phyloP scores from a whole-genome alignment of 768 basidiomycete genomes.

The Lentinula detonsa region DNA sequence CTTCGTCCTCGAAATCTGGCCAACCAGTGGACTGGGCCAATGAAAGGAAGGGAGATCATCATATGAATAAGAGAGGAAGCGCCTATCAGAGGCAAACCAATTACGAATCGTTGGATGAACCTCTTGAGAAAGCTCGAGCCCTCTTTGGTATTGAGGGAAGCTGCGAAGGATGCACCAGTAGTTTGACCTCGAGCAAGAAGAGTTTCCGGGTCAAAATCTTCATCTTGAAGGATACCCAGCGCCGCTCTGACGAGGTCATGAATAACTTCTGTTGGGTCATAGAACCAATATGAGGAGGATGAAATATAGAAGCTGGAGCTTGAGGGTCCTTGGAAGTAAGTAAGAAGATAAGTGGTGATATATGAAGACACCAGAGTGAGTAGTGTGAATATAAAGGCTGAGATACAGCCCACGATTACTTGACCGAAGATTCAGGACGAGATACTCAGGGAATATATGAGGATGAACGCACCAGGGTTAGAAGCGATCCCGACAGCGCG shows the following conservation, averaged over 20 bases:
- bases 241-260: constrained; percentile 59
- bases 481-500: constrained; percentile 65
- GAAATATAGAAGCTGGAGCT: constrained; percentile 32
- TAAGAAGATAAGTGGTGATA: constrained; percentile 62
- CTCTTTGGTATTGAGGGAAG: constrained; percentile 11
- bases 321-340: constrained; percentile 50
- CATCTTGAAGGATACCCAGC: constrained; percentile 55
- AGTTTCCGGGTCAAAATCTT: constrained; percentile 29
- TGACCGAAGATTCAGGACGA: neutral
- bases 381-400: constrained; percentile 54
- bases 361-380: constrained; percentile 67
- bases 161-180: constrained; percentile 10
- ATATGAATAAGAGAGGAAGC: constrained; percentile 72
- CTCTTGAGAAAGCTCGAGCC: constrained; percentile 43
- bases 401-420: constrained; percentile 63
- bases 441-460: neutral
- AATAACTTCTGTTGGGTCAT: constrained; percentile 24
- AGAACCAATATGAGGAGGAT: constrained; percentile 24
- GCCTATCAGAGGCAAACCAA: constrained; percentile 75
- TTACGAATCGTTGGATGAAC: constrained; percentile 63
- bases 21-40: constrained; percentile 66
- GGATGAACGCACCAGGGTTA: constrained; percentile 51
- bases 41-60: constrained; percentile 55
- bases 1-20: constrained; percentile 58
- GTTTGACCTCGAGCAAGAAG: neutral